Base-by-base conservation (phyloP, 75 land plant species). In the Pinus albicaulis region DNA sequence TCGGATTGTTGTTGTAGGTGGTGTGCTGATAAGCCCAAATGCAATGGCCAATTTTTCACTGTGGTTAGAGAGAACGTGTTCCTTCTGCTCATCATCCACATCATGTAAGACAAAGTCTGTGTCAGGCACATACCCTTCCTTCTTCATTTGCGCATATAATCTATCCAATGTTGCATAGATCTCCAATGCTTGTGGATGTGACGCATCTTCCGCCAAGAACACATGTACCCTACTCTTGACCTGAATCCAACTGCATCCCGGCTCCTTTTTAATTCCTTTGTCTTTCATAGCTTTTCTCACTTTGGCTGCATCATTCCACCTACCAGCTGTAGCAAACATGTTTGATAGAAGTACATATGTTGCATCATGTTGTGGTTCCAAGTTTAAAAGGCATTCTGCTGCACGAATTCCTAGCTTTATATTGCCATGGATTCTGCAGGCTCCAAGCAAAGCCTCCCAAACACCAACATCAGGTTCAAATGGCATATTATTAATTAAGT, bases 401-500 rank as follows among this genome's bases (percentile, higher is more conserved):
- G 84, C 83, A 60, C 76, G 56, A 53, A 74, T 72, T 36, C 80
- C 89, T 25, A 86, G 56, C 52, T 56, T 56, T 31, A 71, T 65
- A 63, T 80, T 59, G 34, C 72, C 75, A 41, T 80, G 80, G 60
- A 15, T 59, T 79, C 76, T 88, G 82, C 83, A 86, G 5, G 85
- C 76, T 19, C 79, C 82, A 61, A 86, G 88, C 60, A 88, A 71
- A 20, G 90, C 78, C 15, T 74, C 80, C 90, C 90, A 88, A 10
- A 82, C 81, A 8, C 59, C 68, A 34, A 68, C 65, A 76, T 80
- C 82, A 12, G 89, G 83, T n/a, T 22, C 72, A 57, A 34, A 83
- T 26, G 90, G 88, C 90, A 88, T 88, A 8, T 48, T 25, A 36
- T 13, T 55, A n/a, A 88, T 83, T 55, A 88, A 61, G 25, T 82